Evolutionary conservation across 176 grass and related monocot species (phyloP).

Genomic region (Luzula sylvatica): DNA sequence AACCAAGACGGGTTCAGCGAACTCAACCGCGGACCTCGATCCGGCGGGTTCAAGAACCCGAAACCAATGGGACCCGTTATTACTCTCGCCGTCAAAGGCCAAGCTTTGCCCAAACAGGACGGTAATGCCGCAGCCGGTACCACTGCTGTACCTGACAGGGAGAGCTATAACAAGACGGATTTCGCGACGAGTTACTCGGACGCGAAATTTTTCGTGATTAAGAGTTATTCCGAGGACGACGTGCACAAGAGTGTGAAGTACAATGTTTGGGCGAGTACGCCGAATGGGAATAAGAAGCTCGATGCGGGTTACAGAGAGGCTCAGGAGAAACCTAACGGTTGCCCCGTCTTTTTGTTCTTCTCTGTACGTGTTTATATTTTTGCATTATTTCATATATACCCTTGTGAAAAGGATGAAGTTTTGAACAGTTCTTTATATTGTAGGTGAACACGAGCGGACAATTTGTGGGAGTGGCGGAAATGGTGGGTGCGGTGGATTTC

Average conservation of each 20-base stretch:
- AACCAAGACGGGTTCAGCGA: constrained; percentile 77
- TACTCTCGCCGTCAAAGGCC: constrained; percentile 63
- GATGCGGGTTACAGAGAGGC: constrained; percentile 75
- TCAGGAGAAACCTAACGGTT: constrained; percentile 56
- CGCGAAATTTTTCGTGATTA: constrained; percentile 90
- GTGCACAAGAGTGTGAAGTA: constrained; percentile 98
- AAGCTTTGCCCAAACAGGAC: constrained; percentile 37
- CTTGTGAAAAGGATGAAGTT: too few species aligned
- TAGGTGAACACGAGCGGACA: constrained; percentile 95
- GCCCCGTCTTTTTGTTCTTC: constrained; percentile 89
- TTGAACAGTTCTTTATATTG: background rate
- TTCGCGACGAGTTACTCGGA: constrained; percentile 58
- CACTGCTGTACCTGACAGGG: constrained; percentile 37
- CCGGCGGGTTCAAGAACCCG: constrained; percentile 60
- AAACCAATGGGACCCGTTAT: constrained; percentile 49
- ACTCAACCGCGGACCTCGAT: constrained; percentile 82
- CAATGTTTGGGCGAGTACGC: constrained; percentile 87
- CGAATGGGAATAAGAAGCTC: constrained; percentile 96
- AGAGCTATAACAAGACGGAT: constrained; percentile 54
- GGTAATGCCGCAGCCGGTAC: constrained; percentile 40
- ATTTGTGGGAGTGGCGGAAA: constrained; percentile 90
- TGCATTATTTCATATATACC: too few species aligned
- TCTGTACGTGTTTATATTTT: constrained; percentile 77
- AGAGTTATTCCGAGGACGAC: constrained; percentile 97
- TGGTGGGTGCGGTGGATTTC: constrained; percentile 81